These are phyloP conservation scores for Cantharellus cinnabarinus DNA, from an alignment of 768 basidiomycete species.

Conservation along the genomic window DNA sequence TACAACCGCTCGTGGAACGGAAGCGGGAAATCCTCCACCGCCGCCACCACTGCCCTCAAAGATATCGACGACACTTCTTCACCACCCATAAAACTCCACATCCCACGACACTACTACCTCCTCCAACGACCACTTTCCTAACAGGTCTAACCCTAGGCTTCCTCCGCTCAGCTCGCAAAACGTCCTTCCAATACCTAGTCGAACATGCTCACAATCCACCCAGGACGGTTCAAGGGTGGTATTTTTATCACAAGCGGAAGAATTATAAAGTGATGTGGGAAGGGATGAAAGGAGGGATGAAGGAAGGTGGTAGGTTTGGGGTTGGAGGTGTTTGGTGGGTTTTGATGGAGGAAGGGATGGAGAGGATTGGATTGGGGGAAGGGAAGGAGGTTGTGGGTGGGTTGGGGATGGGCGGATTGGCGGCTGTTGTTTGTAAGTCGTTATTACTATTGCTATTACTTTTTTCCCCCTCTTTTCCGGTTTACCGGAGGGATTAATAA, in stretches of 20 bases:
- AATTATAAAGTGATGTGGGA: conserved; percentile 69
- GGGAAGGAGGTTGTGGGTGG: conserved; percentile 43
- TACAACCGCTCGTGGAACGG: too few relatives aligned
- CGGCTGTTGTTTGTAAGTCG: conserved; percentile 32
- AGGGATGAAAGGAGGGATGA: conserved; percentile 44
- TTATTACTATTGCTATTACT: not conserved
- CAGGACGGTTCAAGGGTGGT: conserved; percentile 77
- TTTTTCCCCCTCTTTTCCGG: not conserved
- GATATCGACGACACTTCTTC: too few relatives aligned
- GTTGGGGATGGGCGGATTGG: conserved; percentile 37
- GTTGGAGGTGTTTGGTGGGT: conserved; percentile 29
- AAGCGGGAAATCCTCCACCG: too few relatives aligned
- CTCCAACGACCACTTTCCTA: not conserved
- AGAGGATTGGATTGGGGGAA: conserved; percentile 19
- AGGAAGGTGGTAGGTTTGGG: conserved; percentile 31
- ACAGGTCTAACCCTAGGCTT: conserved; percentile 9
- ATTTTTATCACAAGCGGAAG: conserved; percentile 90
- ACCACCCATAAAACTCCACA: not conserved
- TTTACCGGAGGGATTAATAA: not conserved
- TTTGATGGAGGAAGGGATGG: conserved; percentile 26
- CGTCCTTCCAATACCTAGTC: conserved; percentile 68
- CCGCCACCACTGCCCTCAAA: too few relatives aligned
- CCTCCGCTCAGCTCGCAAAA: conserved; percentile 44
- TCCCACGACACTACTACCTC: not conserved
- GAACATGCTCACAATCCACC: conserved; percentile 83